Percentiles rank a stretch among this genome's conserved stretches.
Conservation (phyloP, 2,329 filamentous ascomycete genomes). For the Hansfordia pulvinata region DNA sequence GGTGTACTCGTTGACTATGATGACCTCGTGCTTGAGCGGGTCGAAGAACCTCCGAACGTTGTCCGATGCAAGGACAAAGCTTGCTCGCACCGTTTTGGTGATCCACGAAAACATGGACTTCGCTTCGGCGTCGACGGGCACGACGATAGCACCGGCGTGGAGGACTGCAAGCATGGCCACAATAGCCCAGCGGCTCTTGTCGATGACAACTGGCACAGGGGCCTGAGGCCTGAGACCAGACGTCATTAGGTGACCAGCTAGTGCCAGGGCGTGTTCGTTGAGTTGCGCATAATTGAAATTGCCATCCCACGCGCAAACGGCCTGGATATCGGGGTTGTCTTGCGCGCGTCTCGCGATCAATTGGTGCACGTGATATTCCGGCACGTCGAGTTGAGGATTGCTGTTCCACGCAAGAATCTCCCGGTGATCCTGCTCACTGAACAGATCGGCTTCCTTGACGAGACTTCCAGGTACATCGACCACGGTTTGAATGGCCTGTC, state of each 20-base stretch:
- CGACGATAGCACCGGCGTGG: slow-evolving; percentile 40
- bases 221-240: slow-evolving; percentile 14
- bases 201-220: slow-evolving; percentile 52
- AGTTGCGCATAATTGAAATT: slow-evolving; percentile 16
- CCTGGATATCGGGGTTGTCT: slow-evolving; percentile 21
- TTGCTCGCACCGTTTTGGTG: slow-evolving; percentile 27
- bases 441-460: slow-evolving; percentile 34
- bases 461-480: slow-evolving; percentile 24
- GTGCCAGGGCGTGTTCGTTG: slow-evolving; percentile 11
- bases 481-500: slow-evolving; percentile 32
- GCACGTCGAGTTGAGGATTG: slow-evolving; percentile 24
- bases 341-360: slow-evolving; percentile 26
- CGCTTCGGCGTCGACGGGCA: slow-evolving; percentile 32
- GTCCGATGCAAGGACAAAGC: slow-evolving; percentile 30
- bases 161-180: slow-evolving; percentile 56
- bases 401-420: slow-evolving; percentile 40
- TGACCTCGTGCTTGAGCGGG: slow-evolving; percentile 23
- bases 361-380: slow-evolving; percentile 28
- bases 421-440: slow-evolving; percentile 39
- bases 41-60: slow-evolving; percentile 23
- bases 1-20: slow-evolving; percentile 26
- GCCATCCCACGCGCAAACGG: slow-evolving; percentile 17
- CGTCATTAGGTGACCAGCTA: slow-evolving; percentile 14
- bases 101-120: slow-evolving; percentile 25
- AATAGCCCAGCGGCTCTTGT: slow-evolving; percentile 57